Percentiles rank a stretch among this genome's conserved stretches.
Evolutionary conservation across 352 stramenopile genomes (phyloP).

Genomic region (Globisporangium carolinianum): DNA sequence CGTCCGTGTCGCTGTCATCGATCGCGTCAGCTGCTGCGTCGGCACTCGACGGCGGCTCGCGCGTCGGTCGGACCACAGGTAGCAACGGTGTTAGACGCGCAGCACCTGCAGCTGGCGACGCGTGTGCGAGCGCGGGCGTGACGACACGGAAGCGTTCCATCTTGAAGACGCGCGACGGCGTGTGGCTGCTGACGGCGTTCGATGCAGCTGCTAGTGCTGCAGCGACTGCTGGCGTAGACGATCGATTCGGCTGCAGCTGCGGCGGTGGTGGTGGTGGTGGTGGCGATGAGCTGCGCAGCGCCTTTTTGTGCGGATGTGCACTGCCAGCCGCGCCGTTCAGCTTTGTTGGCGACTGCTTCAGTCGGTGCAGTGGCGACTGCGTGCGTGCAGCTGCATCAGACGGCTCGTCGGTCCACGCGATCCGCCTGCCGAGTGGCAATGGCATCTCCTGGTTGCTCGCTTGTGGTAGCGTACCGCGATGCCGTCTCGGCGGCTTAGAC

Average conservation of each 20-base stretch:
- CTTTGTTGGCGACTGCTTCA: no score
- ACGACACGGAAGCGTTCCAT: conserved; percentile 62
- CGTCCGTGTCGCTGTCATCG: neutral
- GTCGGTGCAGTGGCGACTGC: neutral
- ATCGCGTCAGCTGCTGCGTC: neutral
- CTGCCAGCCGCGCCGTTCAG: no score
- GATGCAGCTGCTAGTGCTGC: conserved; percentile 8
- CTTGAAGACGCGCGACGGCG: conserved; percentile 47
- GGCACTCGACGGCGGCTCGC: neutral
- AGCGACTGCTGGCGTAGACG: neutral
- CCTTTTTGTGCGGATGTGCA: no score
- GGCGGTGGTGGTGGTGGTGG: neutral
- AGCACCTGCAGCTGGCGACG: neutral
- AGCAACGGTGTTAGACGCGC: conserved; percentile 1
- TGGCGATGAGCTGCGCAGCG: neutral
- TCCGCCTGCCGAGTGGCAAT: neutral
- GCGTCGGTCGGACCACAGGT: conserved; percentile 6
- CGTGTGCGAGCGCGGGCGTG: conserved; percentile 35
- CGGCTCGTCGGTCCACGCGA: conserved; percentile 1
- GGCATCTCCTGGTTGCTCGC: conserved; percentile 4
- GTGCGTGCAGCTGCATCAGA: neutral
- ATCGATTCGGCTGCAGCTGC: neutral
- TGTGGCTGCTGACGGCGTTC: conserved; percentile 8
- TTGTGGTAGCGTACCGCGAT: neutral
- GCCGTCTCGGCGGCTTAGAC: neutral